Percentiles rank a stretch among this genome's conserved stretches.
Evolutionary conservation across 2,329 filamentous ascomycete species (phyloP).

Genomic region (Aureobasidium mangrovei): DNA sequence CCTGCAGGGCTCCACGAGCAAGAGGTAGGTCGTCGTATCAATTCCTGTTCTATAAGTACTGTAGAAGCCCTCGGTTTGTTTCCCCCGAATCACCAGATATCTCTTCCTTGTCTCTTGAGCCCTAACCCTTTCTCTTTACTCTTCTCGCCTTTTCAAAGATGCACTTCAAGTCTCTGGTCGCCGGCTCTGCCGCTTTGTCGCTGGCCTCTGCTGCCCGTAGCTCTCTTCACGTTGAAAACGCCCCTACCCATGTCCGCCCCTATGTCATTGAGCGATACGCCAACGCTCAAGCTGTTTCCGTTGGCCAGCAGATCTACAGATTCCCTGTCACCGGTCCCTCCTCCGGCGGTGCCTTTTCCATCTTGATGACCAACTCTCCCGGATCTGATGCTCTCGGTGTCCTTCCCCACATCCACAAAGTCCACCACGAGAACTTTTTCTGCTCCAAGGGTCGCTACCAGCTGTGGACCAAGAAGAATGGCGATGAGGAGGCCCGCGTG

Average conservation of each 20-base stretch:
- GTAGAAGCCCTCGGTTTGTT: background rate
- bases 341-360: slow-evolving; percentile 37
- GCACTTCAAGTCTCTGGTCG: background rate
- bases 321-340: slow-evolving; percentile 39
- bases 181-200: background rate
- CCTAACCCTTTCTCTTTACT: background rate
- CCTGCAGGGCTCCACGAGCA: background rate
- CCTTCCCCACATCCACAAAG: slow-evolving; percentile 36
- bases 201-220: background rate
- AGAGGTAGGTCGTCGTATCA: background rate
- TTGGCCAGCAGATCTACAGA: slow-evolving; percentile 33
- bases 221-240: slow-evolving; percentile 14
- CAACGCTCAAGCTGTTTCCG: slow-evolving; percentile 27
- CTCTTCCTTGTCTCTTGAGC: background rate
- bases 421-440: slow-evolving; percentile 42
- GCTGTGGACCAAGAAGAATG: slow-evolving; percentile 34
- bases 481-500: slow-evolving; percentile 29
- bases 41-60: background rate
- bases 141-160: background rate
- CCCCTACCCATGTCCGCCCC: slow-evolving; percentile 28
- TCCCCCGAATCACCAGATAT: slow-evolving; percentile 3
- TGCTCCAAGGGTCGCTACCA: slow-evolving; percentile 38
- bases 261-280: slow-evolving; percentile 31
- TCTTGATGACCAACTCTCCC: slow-evolving; percentile 34
- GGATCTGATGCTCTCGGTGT: slow-evolving; percentile 33